Evolutionary conservation across 371 early-diverging fungal species (phyloP).

Genomic region (Mucor piriformis): DNA sequence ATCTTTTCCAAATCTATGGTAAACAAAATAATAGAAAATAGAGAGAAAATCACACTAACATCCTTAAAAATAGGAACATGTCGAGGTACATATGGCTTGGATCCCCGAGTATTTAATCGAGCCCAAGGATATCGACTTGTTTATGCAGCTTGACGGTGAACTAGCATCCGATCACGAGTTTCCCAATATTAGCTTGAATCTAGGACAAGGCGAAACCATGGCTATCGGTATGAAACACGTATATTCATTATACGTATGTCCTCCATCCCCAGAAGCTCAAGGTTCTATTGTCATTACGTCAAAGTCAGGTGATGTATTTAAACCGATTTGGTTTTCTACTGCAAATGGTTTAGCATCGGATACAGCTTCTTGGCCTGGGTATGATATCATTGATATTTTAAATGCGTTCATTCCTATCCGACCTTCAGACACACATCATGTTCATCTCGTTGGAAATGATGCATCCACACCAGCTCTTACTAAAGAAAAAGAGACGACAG

Average conservation of each 20-base stretch:
- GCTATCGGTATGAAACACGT: slow-evolving; percentile 27
- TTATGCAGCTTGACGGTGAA: slow-evolving; percentile 36
- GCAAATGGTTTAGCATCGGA: slow-evolving; percentile 4
- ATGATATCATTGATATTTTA: slow-evolving; percentile 44
- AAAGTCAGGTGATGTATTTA: slow-evolving; percentile 30
- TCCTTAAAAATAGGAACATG: slow-evolving; percentile 16
- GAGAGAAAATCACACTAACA: neutral
- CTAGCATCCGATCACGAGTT: slow-evolving; percentile 37
- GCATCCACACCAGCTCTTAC: neutral
- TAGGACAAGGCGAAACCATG: slow-evolving; percentile 28
- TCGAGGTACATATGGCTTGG: slow-evolving; percentile 34
- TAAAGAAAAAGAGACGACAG: neutral
- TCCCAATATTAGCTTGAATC: slow-evolving; percentile 27
- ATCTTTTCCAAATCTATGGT: slow-evolving; percentile 33
- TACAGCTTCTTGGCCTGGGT: slow-evolving; percentile 39
- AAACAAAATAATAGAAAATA: neutral
- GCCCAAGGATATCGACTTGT: slow-evolving; percentile 26
- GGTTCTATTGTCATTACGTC: slow-evolving; percentile 46
- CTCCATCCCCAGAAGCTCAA: slow-evolving; percentile 23
- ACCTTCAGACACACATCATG: slow-evolving; percentile 4
- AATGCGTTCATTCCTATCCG: slow-evolving; percentile 30
- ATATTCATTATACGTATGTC: slow-evolving; percentile 36
- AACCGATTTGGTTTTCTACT: slow-evolving; percentile 35
- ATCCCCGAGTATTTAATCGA: slow-evolving; percentile 46
- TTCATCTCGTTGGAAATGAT: slow-evolving; percentile 12